Percentiles rank a stretch among this genome's conserved stretches.
phyloP scores from a whole-genome alignment of 1,284 basidiomycete species.

The Microstroma glucosiphilum region DNA sequence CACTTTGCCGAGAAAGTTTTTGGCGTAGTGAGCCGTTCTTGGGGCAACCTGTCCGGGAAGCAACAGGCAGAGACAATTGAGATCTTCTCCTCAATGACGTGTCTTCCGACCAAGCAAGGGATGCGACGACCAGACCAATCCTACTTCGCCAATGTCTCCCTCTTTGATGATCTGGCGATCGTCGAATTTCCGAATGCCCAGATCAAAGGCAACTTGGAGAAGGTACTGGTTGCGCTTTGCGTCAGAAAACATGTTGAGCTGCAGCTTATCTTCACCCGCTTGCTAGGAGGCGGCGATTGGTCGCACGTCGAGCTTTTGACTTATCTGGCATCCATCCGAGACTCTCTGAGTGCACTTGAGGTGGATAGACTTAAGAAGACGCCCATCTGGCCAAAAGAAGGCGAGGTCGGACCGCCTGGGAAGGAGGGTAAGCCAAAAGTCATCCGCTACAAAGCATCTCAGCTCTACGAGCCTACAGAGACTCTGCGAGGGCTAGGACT shows the following conservation, averaged over 20 bases:
- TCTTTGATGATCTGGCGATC: conserved; percentile 76
- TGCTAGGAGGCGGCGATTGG: conserved; percentile 53
- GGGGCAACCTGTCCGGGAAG: conserved; percentile 64
- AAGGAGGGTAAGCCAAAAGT: conserved; percentile 35
- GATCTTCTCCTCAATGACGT: conserved; percentile 62
- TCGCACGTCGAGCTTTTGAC: conserved; percentile 51
- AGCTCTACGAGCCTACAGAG: conserved; percentile 71
- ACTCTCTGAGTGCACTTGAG: conserved; percentile 65
- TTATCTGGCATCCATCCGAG: conserved; percentile 71
- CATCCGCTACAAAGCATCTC: conserved; percentile 37
- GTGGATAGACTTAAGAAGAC: conserved; percentile 69
- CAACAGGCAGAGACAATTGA: conserved; percentile 60
- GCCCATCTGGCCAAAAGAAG: conserved; percentile 65
- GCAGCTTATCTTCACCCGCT: conserved; percentile 53
- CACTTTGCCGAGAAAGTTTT: conserved; percentile 79
- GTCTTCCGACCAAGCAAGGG: conserved; percentile 77
- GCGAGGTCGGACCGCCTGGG: conserved; percentile 31
- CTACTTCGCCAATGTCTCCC: conserved; percentile 79
- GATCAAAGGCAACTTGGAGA: conserved; percentile 72
- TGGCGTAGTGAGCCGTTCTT: conserved; percentile 65
- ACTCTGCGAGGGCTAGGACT: conserved; percentile 68
- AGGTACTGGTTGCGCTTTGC: conserved; percentile 69
- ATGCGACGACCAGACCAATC: conserved; percentile 68
- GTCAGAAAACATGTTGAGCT: conserved; percentile 78
- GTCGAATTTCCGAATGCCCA: conserved; percentile 64